Evolutionary conservation across 805 yeast genomes (phyloP), one percentile per base, ranked within the genome.

Genomic region (Groenewaldozyma tartarivorans): DNA sequence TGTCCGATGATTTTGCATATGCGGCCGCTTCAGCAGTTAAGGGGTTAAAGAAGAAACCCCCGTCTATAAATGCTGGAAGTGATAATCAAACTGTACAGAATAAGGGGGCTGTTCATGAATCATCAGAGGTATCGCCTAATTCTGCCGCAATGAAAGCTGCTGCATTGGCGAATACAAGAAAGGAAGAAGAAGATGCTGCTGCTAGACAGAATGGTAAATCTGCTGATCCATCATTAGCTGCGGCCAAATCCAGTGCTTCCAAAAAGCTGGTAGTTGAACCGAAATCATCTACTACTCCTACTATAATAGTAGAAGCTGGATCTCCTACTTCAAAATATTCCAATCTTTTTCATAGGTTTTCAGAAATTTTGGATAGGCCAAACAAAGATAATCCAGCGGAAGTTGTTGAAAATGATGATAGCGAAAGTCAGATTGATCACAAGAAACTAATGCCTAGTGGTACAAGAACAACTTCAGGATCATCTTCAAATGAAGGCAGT

Each of bases 201-300:
- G 20, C 19, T 17, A 31, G 20, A 24, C 29, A 24, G 13, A 24
- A 24, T 24, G 29, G 29, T 13, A 24, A 7, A 24, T 9, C 29
- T 11, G 38, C 20, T 7, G 38, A 22, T n/a, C 31, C 38, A 9
- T 15, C 29, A n/a, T 7, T 20, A 20, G 38, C 38, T 11, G 36
- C 26, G 5, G 24, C 15, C 20, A 4, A 19, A 19, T n/a, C 22
- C 7, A 35, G 31, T 21, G 29, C 13, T 13, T 24, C 29, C 13
- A 24, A 24, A 24, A 7, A 7, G 13, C 7, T 24, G 7, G 29
- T 24, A 13, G 29, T 24, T 9, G 13, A 24, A 13, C 29, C 29
- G 29, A 24, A 13, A 18, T 11, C 41, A 7, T 22, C 32, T 7
- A 39, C 42, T n/a, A 27, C 51, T 17, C 39, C 52, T 29, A 31